phyloP scores from a whole-genome alignment of 331 rosid species.

The Quercus lobata region DNA sequence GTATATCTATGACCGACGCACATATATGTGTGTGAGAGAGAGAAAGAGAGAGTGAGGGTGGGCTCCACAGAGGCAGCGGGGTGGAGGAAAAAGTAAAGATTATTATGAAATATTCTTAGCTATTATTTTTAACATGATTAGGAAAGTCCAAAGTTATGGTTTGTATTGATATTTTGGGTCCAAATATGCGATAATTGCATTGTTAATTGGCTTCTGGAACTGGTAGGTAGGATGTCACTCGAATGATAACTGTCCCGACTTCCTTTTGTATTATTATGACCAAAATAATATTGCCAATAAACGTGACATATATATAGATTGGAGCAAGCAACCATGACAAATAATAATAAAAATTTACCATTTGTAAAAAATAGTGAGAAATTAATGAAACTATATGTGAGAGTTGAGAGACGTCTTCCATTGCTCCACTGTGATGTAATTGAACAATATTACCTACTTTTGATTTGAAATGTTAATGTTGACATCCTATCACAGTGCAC shows the following conservation, averaged over 20 bases:
- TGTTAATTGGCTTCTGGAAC: not conserved
- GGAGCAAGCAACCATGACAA: conserved; percentile 3
- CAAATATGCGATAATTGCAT: not conserved
- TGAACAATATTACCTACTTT: conserved; percentile 1
- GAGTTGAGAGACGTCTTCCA: not conserved
- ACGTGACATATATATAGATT: not conserved
- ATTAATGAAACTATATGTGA: no score
- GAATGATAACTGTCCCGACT: not conserved
- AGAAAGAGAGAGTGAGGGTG: no score
- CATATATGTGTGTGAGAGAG: no score
- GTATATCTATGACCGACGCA: no score
- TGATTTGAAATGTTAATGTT: not conserved
- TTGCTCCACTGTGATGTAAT: not conserved
- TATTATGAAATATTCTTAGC: not conserved
- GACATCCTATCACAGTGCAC: not conserved
- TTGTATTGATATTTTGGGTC: not conserved
- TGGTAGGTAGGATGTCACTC: not conserved
- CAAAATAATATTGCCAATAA: not conserved
- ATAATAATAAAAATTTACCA: not conserved
- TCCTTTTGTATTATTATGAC: not conserved
- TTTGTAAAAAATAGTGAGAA: not conserved
- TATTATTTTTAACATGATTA: not conserved
- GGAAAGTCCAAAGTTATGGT: not conserved
- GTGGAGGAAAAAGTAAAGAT: not conserved
- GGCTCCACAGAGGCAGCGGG: no score